phyloP scores from a whole-genome alignment of 192 early-diverging fungal species.

The Bifiguratus adelaidae region DNA sequence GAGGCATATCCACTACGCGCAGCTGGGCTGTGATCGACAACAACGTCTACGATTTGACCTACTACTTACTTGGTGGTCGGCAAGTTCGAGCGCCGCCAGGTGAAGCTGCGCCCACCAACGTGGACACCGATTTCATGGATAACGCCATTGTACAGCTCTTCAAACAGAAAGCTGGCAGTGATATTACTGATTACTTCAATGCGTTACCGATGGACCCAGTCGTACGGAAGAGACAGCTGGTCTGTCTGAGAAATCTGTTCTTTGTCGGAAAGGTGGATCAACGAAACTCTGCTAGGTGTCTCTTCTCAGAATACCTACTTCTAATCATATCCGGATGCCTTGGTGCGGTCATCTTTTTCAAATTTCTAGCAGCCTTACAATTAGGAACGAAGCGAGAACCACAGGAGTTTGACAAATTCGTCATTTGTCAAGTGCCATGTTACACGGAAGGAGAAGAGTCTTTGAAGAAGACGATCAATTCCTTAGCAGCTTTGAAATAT shows the following conservation, averaged over 20 bases:
- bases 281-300: conserved; percentile 66
- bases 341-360: conserved; percentile 80
- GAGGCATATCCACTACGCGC: conserved; percentile 14
- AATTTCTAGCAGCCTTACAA: conserved; percentile 79
- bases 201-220: conserved; percentile 31
- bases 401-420: conserved; percentile 82
- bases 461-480: conserved; percentile 85
- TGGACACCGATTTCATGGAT: conserved; percentile 49
- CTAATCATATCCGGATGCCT: conserved; percentile 71
- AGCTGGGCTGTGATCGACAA: conserved; percentile 51
- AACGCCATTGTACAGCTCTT: conserved; percentile 48
- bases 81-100: conserved; percentile 27
- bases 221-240: conserved; percentile 35
- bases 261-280: conserved; percentile 83
- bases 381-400: conserved; percentile 38
- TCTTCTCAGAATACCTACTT: conserved; percentile 80
- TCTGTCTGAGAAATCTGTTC: conserved; percentile 77
- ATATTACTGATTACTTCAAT: conserved; percentile 54
- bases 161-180: conserved; percentile 45
- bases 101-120: conserved; percentile 21
- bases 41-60: conserved; percentile 61
- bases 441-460: conserved; percentile 98
- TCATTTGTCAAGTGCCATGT: conserved; percentile 91
- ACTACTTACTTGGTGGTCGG: conserved; percentile 46
- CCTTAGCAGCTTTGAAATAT: conserved; percentile 82